These are phyloP conservation scores for Lepidium didymum DNA, from an alignment of 345 rosid genomes.

Conservation along the genomic window DNA sequence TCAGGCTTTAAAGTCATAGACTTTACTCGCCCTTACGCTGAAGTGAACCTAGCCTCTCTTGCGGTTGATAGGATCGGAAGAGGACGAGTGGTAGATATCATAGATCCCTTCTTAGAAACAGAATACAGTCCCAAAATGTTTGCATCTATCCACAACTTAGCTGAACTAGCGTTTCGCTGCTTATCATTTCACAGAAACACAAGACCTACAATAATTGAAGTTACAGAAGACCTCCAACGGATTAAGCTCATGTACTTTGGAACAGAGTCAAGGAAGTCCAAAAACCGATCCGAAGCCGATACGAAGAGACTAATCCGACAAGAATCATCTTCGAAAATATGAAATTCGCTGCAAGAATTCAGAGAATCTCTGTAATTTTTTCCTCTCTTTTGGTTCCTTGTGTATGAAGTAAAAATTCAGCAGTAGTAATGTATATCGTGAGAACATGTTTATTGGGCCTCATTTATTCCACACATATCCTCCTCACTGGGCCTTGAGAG, in stretches of 20 bases:
- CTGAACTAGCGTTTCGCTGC: slow-evolving; percentile 75
- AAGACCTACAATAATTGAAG: slow-evolving; percentile 66
- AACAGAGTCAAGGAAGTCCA: neutral
- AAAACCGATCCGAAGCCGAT: neutral
- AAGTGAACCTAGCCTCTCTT: slow-evolving; percentile 58
- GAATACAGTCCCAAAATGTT: slow-evolving; percentile 37
- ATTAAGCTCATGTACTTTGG: slow-evolving; percentile 26
- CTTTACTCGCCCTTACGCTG: slow-evolving; percentile 41
- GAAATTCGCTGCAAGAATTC: neutral
- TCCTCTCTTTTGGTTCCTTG: neutral
- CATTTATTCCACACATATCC: neutral
- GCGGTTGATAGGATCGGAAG: slow-evolving; percentile 51
- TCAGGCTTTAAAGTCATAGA: slow-evolving; percentile 59
- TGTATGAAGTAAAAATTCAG: neutral
- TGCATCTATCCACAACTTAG: slow-evolving; percentile 38
- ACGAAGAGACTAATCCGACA: neutral
- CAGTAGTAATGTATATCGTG: neutral
- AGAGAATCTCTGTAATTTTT: neutral
- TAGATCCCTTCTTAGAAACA: slow-evolving; percentile 44
- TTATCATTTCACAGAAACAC: slow-evolving; percentile 56
- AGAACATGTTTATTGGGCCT: neutral
- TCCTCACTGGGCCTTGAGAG: neutral
- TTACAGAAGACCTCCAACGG: slow-evolving; percentile 45
- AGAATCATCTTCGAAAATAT: neutral
- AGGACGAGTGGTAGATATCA: slow-evolving; percentile 45